Evolutionary conservation across 208 protist genomes (phyloP).

Genomic region (Tritrichomonas musculus): DNA sequence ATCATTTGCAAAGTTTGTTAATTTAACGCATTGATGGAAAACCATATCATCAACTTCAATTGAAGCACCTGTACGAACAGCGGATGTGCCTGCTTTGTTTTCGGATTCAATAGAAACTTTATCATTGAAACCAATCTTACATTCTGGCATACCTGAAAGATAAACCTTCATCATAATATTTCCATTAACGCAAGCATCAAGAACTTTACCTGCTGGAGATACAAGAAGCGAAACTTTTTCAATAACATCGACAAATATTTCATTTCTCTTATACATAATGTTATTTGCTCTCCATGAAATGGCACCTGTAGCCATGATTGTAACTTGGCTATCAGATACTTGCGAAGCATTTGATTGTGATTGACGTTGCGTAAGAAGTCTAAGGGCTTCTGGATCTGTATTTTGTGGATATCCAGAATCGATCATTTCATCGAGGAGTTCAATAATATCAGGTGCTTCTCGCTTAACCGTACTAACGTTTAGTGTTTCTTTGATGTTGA

Average conservation of each 20-base stretch:
- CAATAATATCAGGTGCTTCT: not conserved
- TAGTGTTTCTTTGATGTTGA: not conserved
- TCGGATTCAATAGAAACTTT: slow-evolving; percentile 42
- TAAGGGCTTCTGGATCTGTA: slow-evolving; percentile 20
- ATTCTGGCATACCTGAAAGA: slow-evolving; percentile 94
- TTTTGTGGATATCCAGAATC: slow-evolving; percentile 33
- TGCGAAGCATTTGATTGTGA: not conserved
- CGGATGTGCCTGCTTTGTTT: not conserved
- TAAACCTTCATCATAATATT: slow-evolving; percentile 85
- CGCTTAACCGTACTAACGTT: too few relatives aligned
- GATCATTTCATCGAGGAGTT: slow-evolving; percentile 33
- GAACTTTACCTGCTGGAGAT: slow-evolving; percentile 60
- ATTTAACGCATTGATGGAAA: slow-evolving; percentile 92
- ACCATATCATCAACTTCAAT: slow-evolving; percentile 79
- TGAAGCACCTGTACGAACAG: slow-evolving; percentile 11
- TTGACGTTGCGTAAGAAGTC: not conserved
- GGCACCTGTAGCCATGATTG: slow-evolving; percentile 7
- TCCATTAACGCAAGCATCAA: slow-evolving; percentile 52
- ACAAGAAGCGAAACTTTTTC: slow-evolving; percentile 91
- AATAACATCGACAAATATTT: slow-evolving; percentile 95
- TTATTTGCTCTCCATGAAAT: slow-evolving; percentile 16
- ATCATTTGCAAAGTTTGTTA: slow-evolving; percentile 81
- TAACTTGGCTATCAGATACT: not conserved
- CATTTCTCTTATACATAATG: slow-evolving; percentile 83
- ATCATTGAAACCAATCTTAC: slow-evolving; percentile 72